Base-by-base conservation (phyloP, 306 rosid genomes). In the Vigna angularis region DNA sequence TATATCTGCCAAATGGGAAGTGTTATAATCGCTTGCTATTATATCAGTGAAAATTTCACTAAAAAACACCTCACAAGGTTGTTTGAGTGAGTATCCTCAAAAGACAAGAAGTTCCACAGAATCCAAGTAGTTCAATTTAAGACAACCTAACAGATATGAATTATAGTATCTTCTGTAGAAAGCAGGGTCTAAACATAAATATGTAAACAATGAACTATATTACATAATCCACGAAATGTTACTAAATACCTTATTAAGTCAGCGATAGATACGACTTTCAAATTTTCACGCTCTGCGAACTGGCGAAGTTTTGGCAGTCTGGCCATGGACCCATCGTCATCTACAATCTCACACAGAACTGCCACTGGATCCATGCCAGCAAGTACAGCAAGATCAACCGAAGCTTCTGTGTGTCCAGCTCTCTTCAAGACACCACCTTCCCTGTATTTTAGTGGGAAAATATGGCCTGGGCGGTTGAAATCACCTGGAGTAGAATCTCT, bases 301-400 rank as follows among this genome's bases (percentile, higher is more conserved):
- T 88, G 70, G 24, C 93, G 94, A 87, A 95, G 99, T 84, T 86
- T 89, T 11, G 98, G 97, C 75, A 95, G 76, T 72, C 99, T 89
- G 74, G 99, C 99, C 99, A 95, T 93, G 83, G 98, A 93, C 85
- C 98, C 99, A 44, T 95, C 99, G 70, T 95, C 99, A 83, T 95
- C 99, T 26, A 95, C 99, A 80, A 95, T 78, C 86, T 95, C 99
- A 85, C 98, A 95, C 48, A 93, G 84, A 82, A 95, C 86, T 70
- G 88, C 92, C 17, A 81, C 91, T 1, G 99, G 97, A 2, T 90
- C 89, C 76, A 91, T 76, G 52, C 99, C 99, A 74, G 99, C 98
- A 67, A 93, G 89, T 61, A 91, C 20, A 1, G 96, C 85, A 71
- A 95, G 99, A 84, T 95, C 99, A 65, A 90, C 99, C 5, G 99